Base-by-base conservation (phyloP, 805 yeast genomes). In the Isabelozyma rhagii region DNA sequence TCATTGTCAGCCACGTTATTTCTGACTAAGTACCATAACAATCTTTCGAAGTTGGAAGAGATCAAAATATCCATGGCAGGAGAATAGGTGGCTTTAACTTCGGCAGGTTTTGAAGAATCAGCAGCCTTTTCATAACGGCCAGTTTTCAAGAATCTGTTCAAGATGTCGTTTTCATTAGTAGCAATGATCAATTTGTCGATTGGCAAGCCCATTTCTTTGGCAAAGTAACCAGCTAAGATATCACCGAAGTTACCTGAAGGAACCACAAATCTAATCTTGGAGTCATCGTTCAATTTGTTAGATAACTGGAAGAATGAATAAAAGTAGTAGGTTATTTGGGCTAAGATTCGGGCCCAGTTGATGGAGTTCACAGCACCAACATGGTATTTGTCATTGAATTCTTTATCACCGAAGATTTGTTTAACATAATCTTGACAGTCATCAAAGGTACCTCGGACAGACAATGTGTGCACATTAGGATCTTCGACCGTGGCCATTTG, bases 171-270 rank as follows among this genome's bases (percentile, higher is more conserved):
- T 64, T 89, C 93, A 66, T 94, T 94, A 28, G 99, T 94, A 43
- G 98, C 98, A 61, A 94, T 89, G 61, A 92, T 86, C 58, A 94
- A 80, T 63, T 84, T 82, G 55, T 86, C 91, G 44, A 87, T 79
- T 47, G 98, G 98, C 56, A 94, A 79, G 39, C 99, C 99, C 98
- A 94, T 92, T 68, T 87, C 80, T 67, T 85, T 83, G 46, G 99
- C 98, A 67, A 82, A 94, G 71, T 84, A 94, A 52, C 99, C 99
- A 28, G 99, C 99, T 50, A 94, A 81, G 52, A 94, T 92, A 67
- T 94, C 99, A 67, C 99, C 99, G 69, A 94, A 94, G 79, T 94
- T 94, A 65, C 99, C 99, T 51, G 96, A 87, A 58, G 99, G 99
- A 43, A 94, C 99, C 43, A 94, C 96, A 65, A 82, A 94, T 58